These are phyloP conservation scores for Ascochyta koolunga DNA, from an alignment of 2,329 filamentous ascomycete species.

Conservation along the genomic window DNA sequence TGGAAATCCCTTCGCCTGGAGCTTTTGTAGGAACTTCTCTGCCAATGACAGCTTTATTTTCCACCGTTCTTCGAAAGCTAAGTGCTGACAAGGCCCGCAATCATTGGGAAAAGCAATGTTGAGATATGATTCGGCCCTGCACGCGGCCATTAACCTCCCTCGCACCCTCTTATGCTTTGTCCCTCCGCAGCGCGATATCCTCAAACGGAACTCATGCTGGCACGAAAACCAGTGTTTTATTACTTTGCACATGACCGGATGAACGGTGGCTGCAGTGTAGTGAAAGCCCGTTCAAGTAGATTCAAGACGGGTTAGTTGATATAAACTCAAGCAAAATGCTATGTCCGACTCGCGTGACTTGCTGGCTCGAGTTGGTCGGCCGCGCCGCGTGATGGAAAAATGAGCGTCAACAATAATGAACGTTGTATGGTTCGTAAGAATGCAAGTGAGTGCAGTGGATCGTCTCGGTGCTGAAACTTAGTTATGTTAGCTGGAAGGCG, in stretches of 20 bases:
- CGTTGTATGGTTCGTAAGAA: not conserved
- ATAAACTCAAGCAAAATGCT: not conserved
- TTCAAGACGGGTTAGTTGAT: not conserved
- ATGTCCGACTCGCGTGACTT: not conserved
- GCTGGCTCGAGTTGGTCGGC: not conserved
- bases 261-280: not conserved
- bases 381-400: not conserved
- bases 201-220: slow-evolving; percentile 34
- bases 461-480: not conserved
- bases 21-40: slow-evolving; percentile 9
- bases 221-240: slow-evolving; percentile 42
- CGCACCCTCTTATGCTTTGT: slow-evolving; percentile 32
- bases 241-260: slow-evolving; percentile 52
- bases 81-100: slow-evolving; percentile 34
- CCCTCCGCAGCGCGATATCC: slow-evolving; percentile 43
- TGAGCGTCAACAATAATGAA: not conserved
- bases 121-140: slow-evolving; percentile 33
- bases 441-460: not conserved
- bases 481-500: not conserved
- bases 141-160: slow-evolving; percentile 28
- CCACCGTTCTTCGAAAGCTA: slow-evolving; percentile 25
- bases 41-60: slow-evolving; percentile 22
- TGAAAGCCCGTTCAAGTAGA: not conserved
- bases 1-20: slow-evolving; percentile 5
- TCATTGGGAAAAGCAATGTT: slow-evolving; percentile 17